Evolutionary conservation across 306 rosid genomes (phyloP), one percentile per base, ranked within the genome.

Genomic region (Trifolium dubium): DNA sequence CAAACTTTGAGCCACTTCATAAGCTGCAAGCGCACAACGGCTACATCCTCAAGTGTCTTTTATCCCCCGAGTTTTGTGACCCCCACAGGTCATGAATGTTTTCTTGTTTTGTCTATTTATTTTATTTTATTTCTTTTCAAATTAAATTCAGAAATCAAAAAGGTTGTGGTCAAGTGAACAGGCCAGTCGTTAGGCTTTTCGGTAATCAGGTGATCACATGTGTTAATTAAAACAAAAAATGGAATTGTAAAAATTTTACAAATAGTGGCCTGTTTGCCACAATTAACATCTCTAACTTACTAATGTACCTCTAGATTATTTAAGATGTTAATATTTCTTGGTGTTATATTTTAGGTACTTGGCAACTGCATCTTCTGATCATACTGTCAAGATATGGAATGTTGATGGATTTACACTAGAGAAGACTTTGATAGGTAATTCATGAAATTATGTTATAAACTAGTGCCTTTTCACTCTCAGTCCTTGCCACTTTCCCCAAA

Each of bases 1-100:
- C 99, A 81, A 92, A 95, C 82, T 95, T 95, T 83, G 97, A 90
- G 83, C 99, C 99, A 51, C 98, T 92, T 82, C 99, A 95, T 86
- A 92, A 95, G 81, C 89, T 95, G 77, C 98, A 95, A 95, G 99
- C 99, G 39, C 99, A 95, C 83, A 74, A 74, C 74, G 98, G 95
- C 74, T 87, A 90, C 89, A 95, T 95, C 79, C 99, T 95, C 76
- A 92, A 95, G 80, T 95, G 98, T 82, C 96, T 95, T 50, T 87
- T 95, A 68, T 95, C 99, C 63, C 99, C 99, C 0, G 99, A 95
- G 76, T 92, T 95, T 82, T 92, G 98, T 76, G 99, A 95, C 73
- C 98, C 97, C 77, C 92, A 89, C 83, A 89, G 97, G 99, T 91
- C 75, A 61, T 75, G 74, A 66, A 67, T 61, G 30, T 18, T 64